phyloP scores from a whole-genome alignment of 768 basidiomycete genomes.

The Lactarius deliciosus region DNA sequence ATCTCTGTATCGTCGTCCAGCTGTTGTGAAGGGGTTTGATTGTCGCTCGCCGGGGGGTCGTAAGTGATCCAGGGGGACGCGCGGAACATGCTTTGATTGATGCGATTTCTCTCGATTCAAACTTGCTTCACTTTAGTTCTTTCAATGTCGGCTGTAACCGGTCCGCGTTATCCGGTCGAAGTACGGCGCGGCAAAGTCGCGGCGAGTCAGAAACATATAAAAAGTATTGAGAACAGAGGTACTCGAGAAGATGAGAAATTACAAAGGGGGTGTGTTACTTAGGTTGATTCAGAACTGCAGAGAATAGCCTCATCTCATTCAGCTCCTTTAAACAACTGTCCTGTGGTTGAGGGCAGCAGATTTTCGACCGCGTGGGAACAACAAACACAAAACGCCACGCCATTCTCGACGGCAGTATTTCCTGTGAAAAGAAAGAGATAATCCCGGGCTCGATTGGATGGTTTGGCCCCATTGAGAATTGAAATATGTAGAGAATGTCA shows the following conservation, averaged over 20 bases:
- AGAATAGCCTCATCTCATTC: neutral
- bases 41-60: slow-evolving; percentile 32
- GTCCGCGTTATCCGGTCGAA: neutral
- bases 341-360: neutral
- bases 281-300: neutral
- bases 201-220: no score
- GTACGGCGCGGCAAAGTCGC: no score
- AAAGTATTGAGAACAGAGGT: no score
- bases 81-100: slow-evolving; percentile 47
- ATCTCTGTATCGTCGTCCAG: slow-evolving; percentile 53
- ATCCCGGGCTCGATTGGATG: neutral
- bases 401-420: neutral
- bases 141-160: neutral
- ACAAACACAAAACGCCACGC: neutral
- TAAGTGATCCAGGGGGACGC: slow-evolving; percentile 64
- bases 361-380: neutral
- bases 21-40: slow-evolving; percentile 12
- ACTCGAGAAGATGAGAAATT: no score
- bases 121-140: neutral
- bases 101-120: slow-evolving; percentile 19
- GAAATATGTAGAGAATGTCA: neutral
- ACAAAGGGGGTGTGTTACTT: neutral
- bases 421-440: neutral
- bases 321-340: neutral
- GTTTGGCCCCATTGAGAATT: neutral